Percentiles rank a stretch among this genome's conserved stretches.
Conservation (phyloP, 768 basidiomycete genomes). For the Russula olivacea region DNA sequence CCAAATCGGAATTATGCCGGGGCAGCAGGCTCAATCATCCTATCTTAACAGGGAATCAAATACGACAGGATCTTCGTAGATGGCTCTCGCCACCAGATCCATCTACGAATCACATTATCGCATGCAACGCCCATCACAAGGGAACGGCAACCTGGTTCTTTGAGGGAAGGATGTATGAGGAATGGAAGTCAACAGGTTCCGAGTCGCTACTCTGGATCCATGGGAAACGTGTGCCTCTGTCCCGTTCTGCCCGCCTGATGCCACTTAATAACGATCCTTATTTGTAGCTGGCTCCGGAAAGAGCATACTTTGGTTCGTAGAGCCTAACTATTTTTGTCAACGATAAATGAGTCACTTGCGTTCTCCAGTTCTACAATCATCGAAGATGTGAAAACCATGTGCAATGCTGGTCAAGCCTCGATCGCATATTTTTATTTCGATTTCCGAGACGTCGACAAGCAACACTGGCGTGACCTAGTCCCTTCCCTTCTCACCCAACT, state of each 20-base stretch:
- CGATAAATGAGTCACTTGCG: not conserved
- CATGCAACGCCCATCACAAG: not conserved
- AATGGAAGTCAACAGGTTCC: not conserved
- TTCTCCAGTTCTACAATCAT: slow-evolving; percentile 5
- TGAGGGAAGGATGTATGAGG: not conserved
- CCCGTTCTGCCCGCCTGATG: no score
- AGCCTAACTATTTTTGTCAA: not conserved
- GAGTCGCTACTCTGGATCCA: slow-evolving; percentile 2
- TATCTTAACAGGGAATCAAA: not conserved
- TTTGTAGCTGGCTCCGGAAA: slow-evolving; percentile 7
- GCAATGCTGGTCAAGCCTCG: not conserved
- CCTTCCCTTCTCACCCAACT: slow-evolving; percentile 8
- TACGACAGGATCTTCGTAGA: not conserved
- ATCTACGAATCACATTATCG: not conserved
- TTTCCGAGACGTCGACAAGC: not conserved
- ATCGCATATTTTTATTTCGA: slow-evolving; percentile 5
- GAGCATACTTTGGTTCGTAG: slow-evolving; percentile 5
- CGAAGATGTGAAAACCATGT: not conserved
- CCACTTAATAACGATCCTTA: not conserved
- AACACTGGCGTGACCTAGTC: not conserved
- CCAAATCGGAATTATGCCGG: no score
- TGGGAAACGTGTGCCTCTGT: not conserved
- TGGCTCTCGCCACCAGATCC: slow-evolving; percentile 13
- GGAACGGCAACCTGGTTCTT: slow-evolving; percentile 6
- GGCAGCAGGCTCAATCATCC: not conserved